These are phyloP conservation scores for Lactifluus hygrophoroides DNA, from an alignment of 768 basidiomycete species.

Conservation along the genomic window DNA sequence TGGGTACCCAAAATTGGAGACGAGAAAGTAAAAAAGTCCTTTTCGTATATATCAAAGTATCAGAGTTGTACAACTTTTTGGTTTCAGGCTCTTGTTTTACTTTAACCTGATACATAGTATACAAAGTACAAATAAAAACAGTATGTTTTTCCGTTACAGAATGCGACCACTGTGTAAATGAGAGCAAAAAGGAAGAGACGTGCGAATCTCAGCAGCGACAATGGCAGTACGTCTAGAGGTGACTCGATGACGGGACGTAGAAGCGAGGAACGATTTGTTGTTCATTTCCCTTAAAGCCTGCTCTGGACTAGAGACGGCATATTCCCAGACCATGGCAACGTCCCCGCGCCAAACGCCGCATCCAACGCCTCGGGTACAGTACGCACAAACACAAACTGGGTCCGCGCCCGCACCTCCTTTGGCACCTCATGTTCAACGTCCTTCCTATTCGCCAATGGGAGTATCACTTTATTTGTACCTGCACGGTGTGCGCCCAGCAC, in stretches of 20 bases:
- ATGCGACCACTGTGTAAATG: no score
- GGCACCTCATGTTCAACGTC: slow-evolving; percentile 85
- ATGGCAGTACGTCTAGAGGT: no score
- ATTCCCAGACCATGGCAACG: slow-evolving; percentile 53
- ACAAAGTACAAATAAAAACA: no score
- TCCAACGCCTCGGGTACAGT: slow-evolving; percentile 75
- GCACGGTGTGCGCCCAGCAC: slow-evolving; percentile 86
- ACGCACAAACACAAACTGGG: slow-evolving; percentile 76
- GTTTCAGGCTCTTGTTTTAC: no score
- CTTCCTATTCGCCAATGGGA: slow-evolving; percentile 78
- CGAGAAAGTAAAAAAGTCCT: no score
- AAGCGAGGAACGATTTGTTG: neutral
- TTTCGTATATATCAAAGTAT: no score
- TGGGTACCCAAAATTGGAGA: no score
- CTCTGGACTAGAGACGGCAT: slow-evolving; percentile 40
- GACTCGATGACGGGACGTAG: neutral
- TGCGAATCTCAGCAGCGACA: no score
- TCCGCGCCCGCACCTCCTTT: slow-evolving; percentile 57
- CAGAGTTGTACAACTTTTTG: no score
- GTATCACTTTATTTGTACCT: slow-evolving; percentile 70
- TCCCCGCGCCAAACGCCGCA: slow-evolving; percentile 70
- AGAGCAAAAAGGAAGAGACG: no score
- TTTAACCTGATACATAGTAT: no score
- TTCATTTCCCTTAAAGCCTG: slow-evolving; percentile 31
- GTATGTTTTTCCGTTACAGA: no score